phyloP scores from a whole-genome alignment of 2,329 filamentous ascomycete genomes.

The Paraphaeosphaeria minitans region DNA sequence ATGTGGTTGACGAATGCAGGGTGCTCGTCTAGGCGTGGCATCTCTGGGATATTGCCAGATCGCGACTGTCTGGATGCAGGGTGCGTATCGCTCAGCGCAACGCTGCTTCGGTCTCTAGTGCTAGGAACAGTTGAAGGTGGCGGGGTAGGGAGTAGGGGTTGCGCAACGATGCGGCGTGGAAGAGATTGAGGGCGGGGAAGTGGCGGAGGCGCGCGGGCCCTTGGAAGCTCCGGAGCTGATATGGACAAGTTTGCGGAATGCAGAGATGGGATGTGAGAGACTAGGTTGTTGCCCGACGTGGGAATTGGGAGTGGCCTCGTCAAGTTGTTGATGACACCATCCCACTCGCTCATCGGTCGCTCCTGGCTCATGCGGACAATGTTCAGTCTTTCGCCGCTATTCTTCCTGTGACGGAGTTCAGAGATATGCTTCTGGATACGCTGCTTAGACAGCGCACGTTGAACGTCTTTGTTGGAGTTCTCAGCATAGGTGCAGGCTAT shows the following conservation, averaged over 20 bases:
- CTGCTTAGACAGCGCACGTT: constrained; percentile 48
- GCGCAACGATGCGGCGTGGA: constrained; percentile 30
- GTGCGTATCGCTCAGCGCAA: constrained; percentile 33
- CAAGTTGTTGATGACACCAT: constrained; percentile 40
- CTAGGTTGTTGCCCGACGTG: constrained; percentile 28
- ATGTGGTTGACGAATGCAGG: constrained; percentile 25
- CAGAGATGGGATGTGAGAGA: constrained; percentile 38
- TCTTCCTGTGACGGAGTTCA: constrained; percentile 49
- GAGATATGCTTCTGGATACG: constrained; percentile 50
- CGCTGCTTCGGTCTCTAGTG: constrained; percentile 30
- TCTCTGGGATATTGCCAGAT: constrained; percentile 16
- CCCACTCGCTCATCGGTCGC: constrained; percentile 47
- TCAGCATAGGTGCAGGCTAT: constrained; percentile 45
- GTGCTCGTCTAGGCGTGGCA: constrained; percentile 25
- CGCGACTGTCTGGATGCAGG: constrained; percentile 24
- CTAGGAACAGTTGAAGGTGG: constrained; percentile 35
- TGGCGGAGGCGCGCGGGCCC: constrained; percentile 22
- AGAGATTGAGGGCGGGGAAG: constrained; percentile 22
- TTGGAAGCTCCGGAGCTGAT: constrained; percentile 28
- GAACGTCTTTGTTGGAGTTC: constrained; percentile 42
- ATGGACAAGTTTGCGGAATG: constrained; percentile 27
- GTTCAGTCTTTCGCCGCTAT: constrained; percentile 40
- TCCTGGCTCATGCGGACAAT: constrained; percentile 50
- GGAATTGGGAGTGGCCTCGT: constrained; percentile 29
- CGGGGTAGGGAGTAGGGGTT: constrained; percentile 39